Evolutionary conservation across 768 basidiomycete genomes (phyloP), one percentile per base, ranked within the genome.

Genomic region (Suillus sp.): DNA sequence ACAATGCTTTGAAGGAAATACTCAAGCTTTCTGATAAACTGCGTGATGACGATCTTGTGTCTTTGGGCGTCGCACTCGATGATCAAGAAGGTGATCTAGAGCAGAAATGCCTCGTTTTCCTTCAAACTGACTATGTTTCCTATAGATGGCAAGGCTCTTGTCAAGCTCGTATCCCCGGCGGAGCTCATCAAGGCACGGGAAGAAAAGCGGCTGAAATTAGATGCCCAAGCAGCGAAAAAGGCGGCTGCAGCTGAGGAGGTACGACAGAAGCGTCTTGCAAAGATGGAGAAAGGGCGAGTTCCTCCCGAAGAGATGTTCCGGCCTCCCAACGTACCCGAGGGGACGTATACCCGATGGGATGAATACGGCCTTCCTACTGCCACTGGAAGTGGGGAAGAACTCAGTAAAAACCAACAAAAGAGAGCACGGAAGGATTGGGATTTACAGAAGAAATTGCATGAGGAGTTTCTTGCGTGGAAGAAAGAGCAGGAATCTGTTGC

Each of bases 11-110:
- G 43, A 87, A 87, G 72, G 92, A 96, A 65, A 92, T 98, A 66
- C 79, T 99, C 54, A 83, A 86, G 25, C 84, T 97, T 27, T 95
- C 89, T 70, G 97, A 99, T 78, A 88, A 86, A 66, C 83, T 99
- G 64, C 87, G 97, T 18, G 96, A 99, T 72, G 80, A 84, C 38
- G 96, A 97, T 71, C 79, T 98, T 48, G 89, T 96, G 48, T 90
- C 95, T n/a, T 81, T 99, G 57, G 97, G 97, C 9, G 93, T 99
- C 7, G 95, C 95, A 9, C 80, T 99, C 38, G 97, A 99, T 73
- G 97, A 99, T 79, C 93, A 95, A 78, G 94, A 96, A 81, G 95
- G 95, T 89, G 65, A 58, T 79, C 74, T 38, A 35, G 38, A 57
- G 18, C 11, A 57, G 25, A 40, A 30, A 20, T 57, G 38, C 56